Conservation (phyloP, 257 asterid species). For the Asclepias syriaca region DNA sequence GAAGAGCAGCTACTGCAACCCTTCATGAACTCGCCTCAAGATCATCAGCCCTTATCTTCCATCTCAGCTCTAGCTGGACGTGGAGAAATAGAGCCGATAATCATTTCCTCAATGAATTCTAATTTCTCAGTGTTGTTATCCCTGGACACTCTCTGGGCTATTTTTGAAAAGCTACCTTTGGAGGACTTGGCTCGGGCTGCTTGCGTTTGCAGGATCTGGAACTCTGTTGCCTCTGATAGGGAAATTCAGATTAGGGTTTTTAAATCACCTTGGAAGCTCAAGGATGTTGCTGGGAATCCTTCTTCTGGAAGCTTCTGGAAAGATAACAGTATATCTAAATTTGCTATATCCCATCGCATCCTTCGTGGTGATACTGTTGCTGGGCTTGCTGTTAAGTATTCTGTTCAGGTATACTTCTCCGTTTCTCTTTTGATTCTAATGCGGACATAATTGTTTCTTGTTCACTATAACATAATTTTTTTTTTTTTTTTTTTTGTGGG, state of each 20-base stretch:
- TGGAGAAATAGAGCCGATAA: conserved; percentile 8
- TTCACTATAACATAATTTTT: background rate
- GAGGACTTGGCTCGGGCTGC: conserved; percentile 82
- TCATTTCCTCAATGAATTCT: conserved; percentile 86
- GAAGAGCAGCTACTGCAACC: conserved; percentile 30
- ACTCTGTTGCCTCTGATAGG: conserved; percentile 67
- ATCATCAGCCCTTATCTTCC: background rate
- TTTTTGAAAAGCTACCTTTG: conserved; percentile 40
- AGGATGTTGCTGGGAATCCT: conserved; percentile 72
- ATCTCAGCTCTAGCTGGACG: conserved; percentile 14
- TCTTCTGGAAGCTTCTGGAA: conserved; percentile 84
- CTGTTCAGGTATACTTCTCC: conserved; percentile 64
- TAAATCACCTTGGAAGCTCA: conserved; percentile 79
- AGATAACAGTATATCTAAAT: conserved; percentile 70
- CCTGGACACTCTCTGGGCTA: conserved; percentile 75
- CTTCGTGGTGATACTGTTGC: conserved; percentile 68
- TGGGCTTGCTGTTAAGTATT: conserved; percentile 92
- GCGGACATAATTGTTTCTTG: background rate
- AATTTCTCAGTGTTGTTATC: conserved; percentile 70
- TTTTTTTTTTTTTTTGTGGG: no score
- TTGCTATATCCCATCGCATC: conserved; percentile 80
- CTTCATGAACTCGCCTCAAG: conserved; percentile 3
- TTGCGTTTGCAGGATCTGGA: conserved; percentile 79
- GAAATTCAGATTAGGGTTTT: conserved; percentile 70
- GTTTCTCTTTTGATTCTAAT: background rate